Percentiles rank a stretch among this genome's conserved stretches.
These are phyloP conservation scores for Dinochytrium kinnereticum DNA, from an alignment of 371 early-diverging fungal genomes.

Conservation along the genomic window DNA sequence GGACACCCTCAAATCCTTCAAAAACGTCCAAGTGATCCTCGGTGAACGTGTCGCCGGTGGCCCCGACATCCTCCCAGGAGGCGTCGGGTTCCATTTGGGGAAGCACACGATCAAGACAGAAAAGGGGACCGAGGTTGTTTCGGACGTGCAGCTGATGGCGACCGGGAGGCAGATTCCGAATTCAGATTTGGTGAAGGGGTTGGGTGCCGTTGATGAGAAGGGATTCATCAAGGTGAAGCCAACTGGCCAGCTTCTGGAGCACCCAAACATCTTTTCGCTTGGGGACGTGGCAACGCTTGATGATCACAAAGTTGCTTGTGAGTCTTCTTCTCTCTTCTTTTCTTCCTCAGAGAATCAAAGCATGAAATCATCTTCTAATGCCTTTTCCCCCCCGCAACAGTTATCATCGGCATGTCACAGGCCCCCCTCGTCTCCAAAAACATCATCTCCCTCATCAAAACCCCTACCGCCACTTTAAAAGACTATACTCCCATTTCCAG, in stretches of 20 bases:
- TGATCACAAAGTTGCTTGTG: conserved; percentile 18
- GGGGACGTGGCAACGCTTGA: conserved; percentile 33
- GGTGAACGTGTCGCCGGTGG: conserved; percentile 58
- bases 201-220: conserved; percentile 28
- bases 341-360: too few relatives aligned
- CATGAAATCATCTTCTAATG: too few relatives aligned
- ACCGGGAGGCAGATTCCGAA: conserved; percentile 27
- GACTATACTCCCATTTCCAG: background rate
- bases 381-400: background rate
- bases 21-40: conserved; percentile 64
- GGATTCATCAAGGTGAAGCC: conserved; percentile 21
- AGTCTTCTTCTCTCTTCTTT: too few relatives aligned
- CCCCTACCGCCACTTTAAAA: background rate
- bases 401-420: background rate
- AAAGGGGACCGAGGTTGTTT: conserved; percentile 15
- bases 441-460: background rate
- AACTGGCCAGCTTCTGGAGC: conserved; percentile 33
- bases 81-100: conserved; percentile 5
- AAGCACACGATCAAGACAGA: conserved; percentile 21
- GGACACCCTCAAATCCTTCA: conserved; percentile 47
- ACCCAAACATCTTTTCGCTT: conserved; percentile 30
- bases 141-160: conserved; percentile 28
- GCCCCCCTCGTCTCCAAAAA: background rate
- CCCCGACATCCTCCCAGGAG: conserved; percentile 43
- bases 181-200: conserved; percentile 11